These are phyloP conservation scores for Coffea eugenioides DNA, from an alignment of 257 asterid species.

Conservation along the genomic window DNA sequence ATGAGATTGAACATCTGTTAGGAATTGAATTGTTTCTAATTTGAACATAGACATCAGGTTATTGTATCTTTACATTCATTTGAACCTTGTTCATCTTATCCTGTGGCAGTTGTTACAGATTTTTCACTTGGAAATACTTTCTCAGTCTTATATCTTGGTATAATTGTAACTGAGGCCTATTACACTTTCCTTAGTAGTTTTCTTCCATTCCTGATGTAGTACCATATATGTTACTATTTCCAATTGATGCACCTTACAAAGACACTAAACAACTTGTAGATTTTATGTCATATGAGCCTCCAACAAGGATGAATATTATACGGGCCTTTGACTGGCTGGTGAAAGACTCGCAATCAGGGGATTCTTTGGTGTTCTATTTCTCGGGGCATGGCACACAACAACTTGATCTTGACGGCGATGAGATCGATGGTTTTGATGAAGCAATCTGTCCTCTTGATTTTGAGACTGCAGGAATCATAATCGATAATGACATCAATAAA, in stretches of 20 bases:
- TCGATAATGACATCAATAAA: slow-evolving; percentile 57
- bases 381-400: slow-evolving; percentile 46
- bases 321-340: slow-evolving; percentile 39
- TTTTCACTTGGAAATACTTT: neutral
- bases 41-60: neutral
- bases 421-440: slow-evolving; percentile 45
- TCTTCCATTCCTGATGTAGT: neutral
- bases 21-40: neutral
- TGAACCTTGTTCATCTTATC: neutral
- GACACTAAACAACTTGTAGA: slow-evolving; percentile 35
- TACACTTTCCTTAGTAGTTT: neutral
- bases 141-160: neutral
- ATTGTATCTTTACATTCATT: neutral
- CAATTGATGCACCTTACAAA: neutral
- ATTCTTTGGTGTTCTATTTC: slow-evolving; percentile 50
- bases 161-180: neutral
- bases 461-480: slow-evolving; percentile 43
- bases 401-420: slow-evolving; percentile 29
- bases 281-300: slow-evolving; percentile 31
- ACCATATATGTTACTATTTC: neutral
- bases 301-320: slow-evolving; percentile 49
- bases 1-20: neutral
- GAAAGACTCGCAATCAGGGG: slow-evolving; percentile 26
- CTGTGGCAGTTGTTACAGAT: neutral
- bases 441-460: slow-evolving; percentile 71